Evolutionary conservation across 2,329 filamentous ascomycete genomes (phyloP).

Genomic region (Alternaria ventricosa): DNA sequence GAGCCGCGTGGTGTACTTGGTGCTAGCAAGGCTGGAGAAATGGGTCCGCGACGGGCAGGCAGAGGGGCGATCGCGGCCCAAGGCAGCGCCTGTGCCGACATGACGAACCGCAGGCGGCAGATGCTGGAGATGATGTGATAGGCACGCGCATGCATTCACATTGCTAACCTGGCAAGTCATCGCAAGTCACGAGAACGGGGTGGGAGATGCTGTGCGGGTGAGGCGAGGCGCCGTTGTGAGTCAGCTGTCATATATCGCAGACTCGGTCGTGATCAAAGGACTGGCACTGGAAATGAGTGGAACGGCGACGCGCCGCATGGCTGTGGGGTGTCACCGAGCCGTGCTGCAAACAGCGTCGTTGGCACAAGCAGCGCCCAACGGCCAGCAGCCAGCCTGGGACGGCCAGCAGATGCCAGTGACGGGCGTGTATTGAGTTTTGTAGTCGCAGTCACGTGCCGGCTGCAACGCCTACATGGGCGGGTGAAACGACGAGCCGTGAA

Average conservation of each 20-base stretch:
- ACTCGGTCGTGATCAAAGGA: constrained; percentile 4
- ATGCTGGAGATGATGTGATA: neutral
- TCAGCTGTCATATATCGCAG: constrained; percentile 10
- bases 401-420: neutral
- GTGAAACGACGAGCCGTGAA: constrained; percentile 11
- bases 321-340: constrained; percentile 3
- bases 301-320: constrained; percentile 8
- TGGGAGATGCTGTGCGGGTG: neutral
- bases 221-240: constrained; percentile 1
- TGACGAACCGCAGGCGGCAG: constrained; percentile 6
- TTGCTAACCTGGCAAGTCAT: constrained; percentile 4
- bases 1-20: neutral
- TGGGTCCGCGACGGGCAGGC: constrained; percentile 2
- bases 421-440: neutral
- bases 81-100: constrained; percentile 15
- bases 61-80: constrained; percentile 12
- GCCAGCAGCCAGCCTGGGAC: neutral
- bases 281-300: constrained; percentile 9
- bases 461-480: constrained; percentile 7
- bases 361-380: neutral
- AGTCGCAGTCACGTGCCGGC: constrained; percentile 5
- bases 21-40: constrained; percentile 1
- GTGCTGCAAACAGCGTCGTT: neutral
- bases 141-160: neutral
- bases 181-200: neutral